Evolutionary conservation across 345 rosid genomes (phyloP).

Genomic region (Balakata baccata): DNA sequence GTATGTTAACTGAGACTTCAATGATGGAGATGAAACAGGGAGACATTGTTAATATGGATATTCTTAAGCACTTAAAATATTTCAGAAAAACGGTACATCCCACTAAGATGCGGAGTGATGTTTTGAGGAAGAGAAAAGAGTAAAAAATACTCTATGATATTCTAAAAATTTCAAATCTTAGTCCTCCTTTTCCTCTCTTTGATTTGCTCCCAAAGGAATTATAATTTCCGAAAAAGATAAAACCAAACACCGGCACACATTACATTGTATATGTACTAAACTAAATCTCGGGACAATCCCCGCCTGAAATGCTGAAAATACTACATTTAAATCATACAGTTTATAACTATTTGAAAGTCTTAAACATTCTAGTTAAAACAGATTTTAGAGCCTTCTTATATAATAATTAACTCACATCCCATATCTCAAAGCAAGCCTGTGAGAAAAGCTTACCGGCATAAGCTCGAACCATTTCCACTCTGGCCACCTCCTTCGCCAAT

Average conservation of each 20-base stretch:
- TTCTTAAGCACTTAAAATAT: not conserved
- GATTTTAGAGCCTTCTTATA: not conserved
- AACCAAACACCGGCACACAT: not conserved
- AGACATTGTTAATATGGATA: not conserved
- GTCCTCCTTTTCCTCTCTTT: not conserved
- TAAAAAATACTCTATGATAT: not conserved
- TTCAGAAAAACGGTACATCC: not conserved
- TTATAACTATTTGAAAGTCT: not conserved
- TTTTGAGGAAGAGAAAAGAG: not conserved
- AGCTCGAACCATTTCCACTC: constrained; percentile 74
- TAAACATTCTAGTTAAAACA: not conserved
- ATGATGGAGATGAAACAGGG: not conserved
- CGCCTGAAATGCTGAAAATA: not conserved
- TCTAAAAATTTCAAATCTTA: not conserved
- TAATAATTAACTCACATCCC: not conserved
- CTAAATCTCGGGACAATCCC: not conserved
- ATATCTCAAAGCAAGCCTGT: not conserved
- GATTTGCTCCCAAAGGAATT: not conserved
- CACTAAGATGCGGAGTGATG: not conserved
- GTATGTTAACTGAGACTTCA: not conserved
- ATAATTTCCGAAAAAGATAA: not conserved
- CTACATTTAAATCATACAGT: not conserved
- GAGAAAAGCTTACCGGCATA: constrained; percentile 60
- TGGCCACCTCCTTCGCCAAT: constrained; percentile 82
- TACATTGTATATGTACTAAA: not conserved